Base-by-base conservation (phyloP, 1,139 yeast genomes). In the Yamadazyma pseudoaaseri region DNA sequence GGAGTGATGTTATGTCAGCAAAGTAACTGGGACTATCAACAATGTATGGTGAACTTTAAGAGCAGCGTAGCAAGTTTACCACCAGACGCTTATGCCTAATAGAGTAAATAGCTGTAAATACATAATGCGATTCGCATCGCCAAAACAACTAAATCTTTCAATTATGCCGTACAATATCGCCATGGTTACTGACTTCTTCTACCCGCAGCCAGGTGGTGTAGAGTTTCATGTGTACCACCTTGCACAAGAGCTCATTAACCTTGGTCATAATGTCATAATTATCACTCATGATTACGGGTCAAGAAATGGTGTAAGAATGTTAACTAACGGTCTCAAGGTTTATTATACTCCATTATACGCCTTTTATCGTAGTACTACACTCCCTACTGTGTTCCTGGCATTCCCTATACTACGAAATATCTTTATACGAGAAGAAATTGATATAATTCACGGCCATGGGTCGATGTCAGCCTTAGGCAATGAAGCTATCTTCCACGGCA, bases 201-300 rank as follows among this genome's bases (percentile, higher is more conserved):
- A 85, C 60, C 99, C 99, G 13, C 98, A 94, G 56, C 84, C 97
- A 0, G 99, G 99, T 2, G 99, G 99, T 6, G 94, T 94, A 3
- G 99, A 94, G 57, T 79, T 92, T 42, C 98, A 94, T 54, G 87
- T 92, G 16, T 89, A 86, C 58, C 97, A 92, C 56, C 49, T 70
- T 26, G 65, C 81, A 0, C 95, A 87, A 58, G 80, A 84, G 51
- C 74, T 92, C 39, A 84, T 89, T 13, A 79, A 79, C 20, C 62
- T 83, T 32, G 98, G 97, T 5, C 98, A 94, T 54, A 80, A 89
- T 3, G 98, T 94, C n/a, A 65, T 90, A 3, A 78, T 94, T 25
- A 75, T 92, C 24, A 89, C 97, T 7, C 98, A 92, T 58, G 81
- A 89, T 24, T 90, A 94, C 51, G 87, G 85, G 1, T 74, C 82